Conservation (phyloP, 148 eudicot species). For the Dysphania ambrosioides region DNA sequence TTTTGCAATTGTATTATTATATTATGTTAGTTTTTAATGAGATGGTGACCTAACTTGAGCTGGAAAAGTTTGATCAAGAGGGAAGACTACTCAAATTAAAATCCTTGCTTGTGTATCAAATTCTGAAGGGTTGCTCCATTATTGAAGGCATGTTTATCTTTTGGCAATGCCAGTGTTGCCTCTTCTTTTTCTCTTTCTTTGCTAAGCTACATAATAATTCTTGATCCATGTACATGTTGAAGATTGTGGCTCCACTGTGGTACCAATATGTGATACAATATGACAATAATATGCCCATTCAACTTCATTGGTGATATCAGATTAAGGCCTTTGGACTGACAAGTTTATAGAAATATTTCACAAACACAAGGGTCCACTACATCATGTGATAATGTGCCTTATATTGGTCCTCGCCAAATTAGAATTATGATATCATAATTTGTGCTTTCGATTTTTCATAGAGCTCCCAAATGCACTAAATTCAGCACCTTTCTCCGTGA, state of each 20-base stretch:
- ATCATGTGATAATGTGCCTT: slow-evolving; percentile 28
- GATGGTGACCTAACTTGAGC: slow-evolving; percentile 21
- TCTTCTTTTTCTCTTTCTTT: neutral
- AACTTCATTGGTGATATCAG: no score
- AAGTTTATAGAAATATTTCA: no score
- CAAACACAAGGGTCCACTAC: slow-evolving; percentile 11
- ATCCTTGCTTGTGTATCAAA: neutral
- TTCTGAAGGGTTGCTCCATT: neutral
- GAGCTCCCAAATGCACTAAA: slow-evolving; percentile 21
- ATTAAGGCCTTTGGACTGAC: neutral
- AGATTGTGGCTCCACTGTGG: neutral
- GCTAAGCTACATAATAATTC: neutral
- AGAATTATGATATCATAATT: slow-evolving; percentile 14
- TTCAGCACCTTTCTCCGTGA: neutral
- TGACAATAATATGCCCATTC: neutral
- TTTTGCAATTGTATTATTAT: neutral
- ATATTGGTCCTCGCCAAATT: slow-evolving; percentile 18
- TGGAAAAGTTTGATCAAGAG: slow-evolving; percentile 10
- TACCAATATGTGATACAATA: no score
- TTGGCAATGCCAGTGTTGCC: neutral
- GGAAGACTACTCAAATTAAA: neutral
- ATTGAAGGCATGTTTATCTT: neutral
- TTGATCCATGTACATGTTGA: neutral
- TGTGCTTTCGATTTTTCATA: neutral
- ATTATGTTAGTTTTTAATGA: slow-evolving; percentile 8